Base-by-base conservation (phyloP, 768 basidiomycete genomes). In the Saitozyma sp. region DNA sequence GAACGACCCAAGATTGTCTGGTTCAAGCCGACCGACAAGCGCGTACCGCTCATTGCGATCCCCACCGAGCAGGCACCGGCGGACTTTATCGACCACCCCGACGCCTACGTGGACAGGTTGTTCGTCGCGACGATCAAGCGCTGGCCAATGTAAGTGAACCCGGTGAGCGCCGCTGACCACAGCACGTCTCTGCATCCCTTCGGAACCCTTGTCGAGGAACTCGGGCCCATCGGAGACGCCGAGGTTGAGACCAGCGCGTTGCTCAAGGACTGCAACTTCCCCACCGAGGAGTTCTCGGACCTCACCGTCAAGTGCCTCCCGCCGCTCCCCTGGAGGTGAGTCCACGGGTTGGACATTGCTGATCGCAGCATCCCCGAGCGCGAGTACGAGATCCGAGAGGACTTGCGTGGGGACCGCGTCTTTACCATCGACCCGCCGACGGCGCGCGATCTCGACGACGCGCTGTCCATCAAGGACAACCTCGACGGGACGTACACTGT, bases 1-100 rank as follows among this genome's bases (percentile, higher is more conserved):
- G 85, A 88, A 70, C 88, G 94, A 46, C 95, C 95, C 66, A 98
- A 97, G 84, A 99, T 99, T 67, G 94, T 99, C 51, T 99, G 96
- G 96, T 98, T 99, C 85, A 95, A 97, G 82, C 96, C 96, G 5
- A 97, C 95, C 37, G 94, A 97, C 83, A 99, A 99, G 80, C 90
- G 96, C 61, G 96, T 99, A 1, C 96, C 96, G 50, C 84, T 98
- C 48, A 97, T 99, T 73, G 96, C 96, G 59, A 99, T 99, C 65
- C 95, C 94, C 8, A 98, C 96, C 8, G 96, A 99, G 74, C 96
- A 99, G 80, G 95, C 96, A 0, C 96, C 96, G 0, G 56, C 84
- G 16, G 94, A 98, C 79, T 99, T 99, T 76, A 88, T 99, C 50
- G 91, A 95, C 80, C 91, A 91, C 76, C 88, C 94, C 2, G 95